These are phyloP conservation scores for Sporothrix pseudoabietina DNA, from an alignment of 2,329 filamentous ascomycete genomes.

Conservation along the genomic window DNA sequence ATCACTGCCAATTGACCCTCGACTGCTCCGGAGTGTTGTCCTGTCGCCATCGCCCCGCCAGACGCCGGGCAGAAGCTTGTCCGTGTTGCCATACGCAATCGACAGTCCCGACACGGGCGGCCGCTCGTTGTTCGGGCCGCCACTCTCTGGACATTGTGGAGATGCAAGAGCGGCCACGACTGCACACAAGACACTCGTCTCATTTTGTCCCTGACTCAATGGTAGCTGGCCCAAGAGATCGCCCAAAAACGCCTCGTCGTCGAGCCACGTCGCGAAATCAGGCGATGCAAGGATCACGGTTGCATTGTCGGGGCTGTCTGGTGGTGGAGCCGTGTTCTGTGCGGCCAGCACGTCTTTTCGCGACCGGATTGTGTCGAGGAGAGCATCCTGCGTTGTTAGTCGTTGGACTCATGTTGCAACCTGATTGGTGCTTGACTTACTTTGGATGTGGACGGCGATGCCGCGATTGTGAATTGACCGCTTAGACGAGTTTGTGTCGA, in stretches of 20 bases:
- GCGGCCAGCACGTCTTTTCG: neutral
- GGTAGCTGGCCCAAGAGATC: slow-evolving; percentile 37
- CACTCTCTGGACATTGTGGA: slow-evolving; percentile 28
- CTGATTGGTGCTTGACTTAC: slow-evolving; percentile 23
- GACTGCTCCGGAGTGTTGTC: neutral
- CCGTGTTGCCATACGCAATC: slow-evolving; percentile 50
- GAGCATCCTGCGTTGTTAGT: slow-evolving; percentile 23
- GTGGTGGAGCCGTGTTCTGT: neutral
- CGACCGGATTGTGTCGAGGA: slow-evolving; percentile 30
- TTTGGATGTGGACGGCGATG: slow-evolving; percentile 29
- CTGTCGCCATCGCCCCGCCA: slow-evolving; percentile 43
- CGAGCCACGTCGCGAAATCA: slow-evolving; percentile 51
- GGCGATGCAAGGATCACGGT: slow-evolving; percentile 56
- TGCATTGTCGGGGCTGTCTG: slow-evolving; percentile 41
- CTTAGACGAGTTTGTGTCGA: neutral
- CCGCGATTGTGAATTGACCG: slow-evolving; percentile 34
- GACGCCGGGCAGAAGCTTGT: slow-evolving; percentile 49
- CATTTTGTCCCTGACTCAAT: slow-evolving; percentile 31
- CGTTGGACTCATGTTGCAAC: neutral
- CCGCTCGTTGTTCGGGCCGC: neutral
- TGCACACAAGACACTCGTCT: slow-evolving; percentile 54
- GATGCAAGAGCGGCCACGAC: slow-evolving; percentile 59
- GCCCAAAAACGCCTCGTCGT: slow-evolving; percentile 46
- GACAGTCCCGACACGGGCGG: slow-evolving; percentile 51
- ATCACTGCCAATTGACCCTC: slow-evolving; percentile 31